phyloP scores from a whole-genome alignment of 2,329 filamentous ascomycete genomes.

The Botrytis medusae region DNA sequence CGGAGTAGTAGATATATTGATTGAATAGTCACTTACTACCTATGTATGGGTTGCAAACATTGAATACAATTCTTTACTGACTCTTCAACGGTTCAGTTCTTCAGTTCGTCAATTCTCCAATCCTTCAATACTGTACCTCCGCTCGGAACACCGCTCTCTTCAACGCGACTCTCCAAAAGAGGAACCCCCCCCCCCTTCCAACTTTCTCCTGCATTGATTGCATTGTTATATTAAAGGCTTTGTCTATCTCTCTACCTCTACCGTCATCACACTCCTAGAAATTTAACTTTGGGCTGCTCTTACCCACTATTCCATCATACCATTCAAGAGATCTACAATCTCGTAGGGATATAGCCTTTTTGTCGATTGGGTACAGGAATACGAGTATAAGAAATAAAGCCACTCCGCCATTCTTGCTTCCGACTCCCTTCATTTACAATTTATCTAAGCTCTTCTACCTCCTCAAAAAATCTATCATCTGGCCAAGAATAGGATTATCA shows the following conservation, averaged over 20 bases:
- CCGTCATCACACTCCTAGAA: constrained; percentile 7
- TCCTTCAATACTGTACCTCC: background rate
- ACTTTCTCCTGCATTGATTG: background rate
- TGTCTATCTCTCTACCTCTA: background rate
- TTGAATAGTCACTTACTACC: background rate
- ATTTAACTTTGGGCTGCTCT: background rate
- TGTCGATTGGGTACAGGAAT: background rate
- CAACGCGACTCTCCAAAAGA: background rate
- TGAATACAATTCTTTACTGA: background rate
- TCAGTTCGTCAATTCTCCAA: background rate
- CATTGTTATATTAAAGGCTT: background rate
- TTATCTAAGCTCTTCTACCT: background rate
- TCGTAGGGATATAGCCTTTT: background rate
- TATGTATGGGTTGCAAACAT: background rate
- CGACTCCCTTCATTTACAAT: background rate
- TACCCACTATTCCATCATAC: constrained; percentile 13
- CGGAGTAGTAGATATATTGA: background rate
- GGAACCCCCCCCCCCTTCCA: background rate
- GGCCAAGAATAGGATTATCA: constrained; percentile 7
- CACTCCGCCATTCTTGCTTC: background rate
- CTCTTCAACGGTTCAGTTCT: background rate
- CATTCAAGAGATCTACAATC: background rate
- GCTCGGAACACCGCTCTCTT: background rate
- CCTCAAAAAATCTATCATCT: background rate
- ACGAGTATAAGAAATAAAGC: background rate